Evolutionary conservation across 257 asterid genomes (phyloP), one percentile per base, ranked within the genome.

Genomic region (Lithospermum erythrorhizon): DNA sequence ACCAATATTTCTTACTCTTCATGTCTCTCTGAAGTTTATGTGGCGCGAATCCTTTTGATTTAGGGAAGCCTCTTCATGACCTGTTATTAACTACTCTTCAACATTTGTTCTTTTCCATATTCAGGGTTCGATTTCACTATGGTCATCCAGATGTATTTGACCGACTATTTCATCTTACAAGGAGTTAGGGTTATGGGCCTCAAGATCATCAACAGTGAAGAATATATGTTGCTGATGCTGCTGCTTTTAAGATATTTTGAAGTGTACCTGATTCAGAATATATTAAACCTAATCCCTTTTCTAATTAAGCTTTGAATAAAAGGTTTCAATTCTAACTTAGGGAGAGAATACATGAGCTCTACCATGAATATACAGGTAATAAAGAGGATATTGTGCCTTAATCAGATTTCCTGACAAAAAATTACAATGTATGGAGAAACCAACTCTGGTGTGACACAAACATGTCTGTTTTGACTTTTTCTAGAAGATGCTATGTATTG

Each of bases 91-190:
- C 51, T 14, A 19, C 17, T 1, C 14, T 52, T n/a, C n/a, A n/a
- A 24, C 15, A 6, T 27, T 29, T n/a, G 47, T n/a, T 55, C 49
- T 29, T n/a, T 64, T 69, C 56, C 53, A 63, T 69, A 54, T 61
- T 11, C 70, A 89, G 98, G 94, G 98, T 93, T 51, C 98, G 98
- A 75, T 89, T 93, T 76, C 99, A 93, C 75, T 93, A 93, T 55
- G 99, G 99, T 58, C 99, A 93, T 78, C 97, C 97, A 25, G 99
- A 93, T 75, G 94, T 93, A 63, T 93, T 93, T 71, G 99, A 93
- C 75, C 80, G 99, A 77, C 60, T 93, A 49, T 93, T 93, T 76
- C 99, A 93, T 78, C 94, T 93, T 65, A 87, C 97, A 10, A 81
- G 99, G 99, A 71, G 96, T 96, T 68, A 97, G 99, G n/a, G 83